phyloP scores from a whole-genome alignment of 2,329 filamentous ascomycete genomes.

The Phaeosphaeria sp. region DNA sequence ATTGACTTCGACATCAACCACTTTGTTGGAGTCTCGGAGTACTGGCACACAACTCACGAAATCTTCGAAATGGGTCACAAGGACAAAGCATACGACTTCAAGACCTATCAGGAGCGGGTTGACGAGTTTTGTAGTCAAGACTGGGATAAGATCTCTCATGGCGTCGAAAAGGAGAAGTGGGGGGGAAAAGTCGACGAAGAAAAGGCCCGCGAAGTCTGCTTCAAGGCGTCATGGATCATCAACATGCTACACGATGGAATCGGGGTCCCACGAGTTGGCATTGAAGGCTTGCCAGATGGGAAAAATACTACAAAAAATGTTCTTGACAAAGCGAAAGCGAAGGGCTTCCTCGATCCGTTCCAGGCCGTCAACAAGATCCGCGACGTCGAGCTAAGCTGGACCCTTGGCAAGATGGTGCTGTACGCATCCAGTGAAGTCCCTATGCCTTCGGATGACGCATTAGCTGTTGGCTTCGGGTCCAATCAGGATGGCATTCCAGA shows the following conservation, averaged over 20 bases:
- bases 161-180: constrained; percentile 70
- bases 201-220: constrained; percentile 86
- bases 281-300: constrained; percentile 67
- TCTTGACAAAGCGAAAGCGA: constrained; percentile 71
- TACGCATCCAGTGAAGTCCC: constrained; percentile 91
- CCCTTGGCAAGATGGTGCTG: constrained; percentile 92
- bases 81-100: constrained; percentile 84
- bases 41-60: constrained; percentile 98
- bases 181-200: constrained; percentile 76
- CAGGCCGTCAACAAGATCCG: constrained; percentile 92
- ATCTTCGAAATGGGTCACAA: constrained; percentile 82
- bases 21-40: constrained; percentile 96
- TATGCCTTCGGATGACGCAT: constrained; percentile 62
- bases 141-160: constrained; percentile 77
- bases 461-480: constrained; percentile 91
- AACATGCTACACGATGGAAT: constrained; percentile 96
- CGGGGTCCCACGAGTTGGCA: constrained; percentile 82
- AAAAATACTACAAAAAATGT: constrained; percentile 77
- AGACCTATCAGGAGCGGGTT: constrained; percentile 86
- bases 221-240: constrained; percentile 98
- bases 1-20: constrained; percentile 98
- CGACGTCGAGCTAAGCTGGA: constrained; percentile 94
- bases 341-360: constrained; percentile 83
- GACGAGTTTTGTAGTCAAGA: constrained; percentile 83
- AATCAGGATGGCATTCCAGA: constrained; percentile 72